phyloP scores from a whole-genome alignment of 306 rosid genomes.

The Rosa lucieae region DNA sequence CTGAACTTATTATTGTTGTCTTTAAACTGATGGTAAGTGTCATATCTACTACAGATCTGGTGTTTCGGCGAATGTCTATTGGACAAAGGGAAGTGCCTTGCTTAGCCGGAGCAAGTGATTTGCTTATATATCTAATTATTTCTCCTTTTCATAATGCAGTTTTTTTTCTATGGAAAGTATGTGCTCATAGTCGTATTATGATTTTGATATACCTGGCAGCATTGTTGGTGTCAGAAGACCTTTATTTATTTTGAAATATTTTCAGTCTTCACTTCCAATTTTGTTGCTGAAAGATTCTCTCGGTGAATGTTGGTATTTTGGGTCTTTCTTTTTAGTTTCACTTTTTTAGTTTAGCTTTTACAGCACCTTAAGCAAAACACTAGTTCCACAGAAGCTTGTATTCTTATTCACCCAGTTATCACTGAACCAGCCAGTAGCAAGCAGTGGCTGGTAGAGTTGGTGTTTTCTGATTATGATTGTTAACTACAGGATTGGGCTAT shows the following conservation, averaged over 20 bases:
- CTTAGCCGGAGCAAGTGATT: constrained; percentile 31
- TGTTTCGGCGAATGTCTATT: constrained; percentile 43
- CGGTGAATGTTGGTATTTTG: constrained; percentile 21
- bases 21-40: constrained; percentile 47
- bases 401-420: constrained; percentile 26
- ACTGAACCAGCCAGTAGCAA: constrained; percentile 18
- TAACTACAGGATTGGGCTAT: constrained; percentile 51
- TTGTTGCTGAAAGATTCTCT: constrained; percentile 17
- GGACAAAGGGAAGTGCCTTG: constrained; percentile 52
- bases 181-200: constrained; percentile 21
- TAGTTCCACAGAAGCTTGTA: constrained; percentile 23
- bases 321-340: constrained; percentile 21
- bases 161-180: constrained; percentile 20
- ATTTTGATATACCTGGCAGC: constrained; percentile 26
- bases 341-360: constrained; percentile 14
- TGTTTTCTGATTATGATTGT: constrained; percentile 41
- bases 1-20: constrained; percentile 21
- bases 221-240: constrained; percentile 32
- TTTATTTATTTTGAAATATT: neutral
- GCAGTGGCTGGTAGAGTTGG: constrained; percentile 39
- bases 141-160: constrained; percentile 22
- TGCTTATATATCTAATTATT: constrained; percentile 28
- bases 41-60: constrained; percentile 53
- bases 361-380: constrained; percentile 26
- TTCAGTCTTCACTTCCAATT: neutral